Evolutionary conservation across 805 yeast genomes (phyloP), one percentile per base, ranked within the genome.

Genomic region (Schwanniomyces sp.): DNA sequence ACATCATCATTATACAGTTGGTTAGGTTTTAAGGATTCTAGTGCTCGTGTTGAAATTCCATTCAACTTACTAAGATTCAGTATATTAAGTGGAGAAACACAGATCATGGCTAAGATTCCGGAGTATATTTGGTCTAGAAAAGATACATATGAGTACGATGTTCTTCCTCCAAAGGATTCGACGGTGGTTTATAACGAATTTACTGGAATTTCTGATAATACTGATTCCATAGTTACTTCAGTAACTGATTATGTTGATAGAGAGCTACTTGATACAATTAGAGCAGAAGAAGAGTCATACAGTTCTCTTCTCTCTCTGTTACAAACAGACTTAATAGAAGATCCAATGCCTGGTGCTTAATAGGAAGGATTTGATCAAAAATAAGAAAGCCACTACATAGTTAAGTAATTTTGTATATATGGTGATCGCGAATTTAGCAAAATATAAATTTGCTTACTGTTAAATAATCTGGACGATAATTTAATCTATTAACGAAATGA

Each of bases 41-140:
- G 32, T 11, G 21, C 18, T 11, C 34, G 41, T 4, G 45, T 46
- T 7, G 66, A 66, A n/a, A 70, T 85, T 0, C 91, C 92, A 1
- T 58, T 66, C 4, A 86, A 85, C 56, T 69, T 88, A 49, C 55
- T 86, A 10, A 73, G 96, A 47, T 85, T 86, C 63, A 85, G 83
- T 2, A 75, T 87, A 28, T 64, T 87, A 37, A 84, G 91, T 0
- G 88, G 86, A 14, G 94, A 86, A 61, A 81, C 81, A 21, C 76
- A 81, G 37, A 76, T 85, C 1, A 82, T 87, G 86, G 88, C 88
- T 1, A 78, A 80, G 53, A 72, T 86, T 21, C 95, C 95, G 0
- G 57, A 73, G 24, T 55, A 64, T 2, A 73, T 85, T 21, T 87
- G 90, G 87, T 75, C 77, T 1, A 61, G 77, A 24, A 74, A 83